Conservation (phyloP, 352 stramenopile species). For the Phytophthora multivora region DNA sequence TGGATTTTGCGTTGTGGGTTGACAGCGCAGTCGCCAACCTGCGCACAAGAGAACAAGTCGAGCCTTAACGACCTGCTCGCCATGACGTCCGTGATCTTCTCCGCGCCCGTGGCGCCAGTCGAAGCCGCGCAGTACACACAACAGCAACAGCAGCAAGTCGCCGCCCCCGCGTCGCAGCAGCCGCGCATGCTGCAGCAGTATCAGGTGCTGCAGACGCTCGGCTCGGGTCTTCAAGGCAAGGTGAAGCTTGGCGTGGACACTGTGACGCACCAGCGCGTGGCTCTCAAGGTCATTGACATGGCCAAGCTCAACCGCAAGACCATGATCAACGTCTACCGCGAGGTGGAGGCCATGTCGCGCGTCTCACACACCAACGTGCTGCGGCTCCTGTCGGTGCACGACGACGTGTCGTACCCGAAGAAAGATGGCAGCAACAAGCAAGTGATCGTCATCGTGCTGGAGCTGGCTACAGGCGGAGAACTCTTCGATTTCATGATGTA, state of each 20-base stretch:
- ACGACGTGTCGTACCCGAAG: conserved; percentile 77
- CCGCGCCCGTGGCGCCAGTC: conserved; percentile 30
- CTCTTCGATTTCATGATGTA: conserved; percentile 95
- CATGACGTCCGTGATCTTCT: conserved; percentile 40
- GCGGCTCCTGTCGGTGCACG: conserved; percentile 73
- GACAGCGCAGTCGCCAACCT: conserved; percentile 16
- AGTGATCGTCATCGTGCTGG: conserved; percentile 90
- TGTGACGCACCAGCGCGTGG: conserved; percentile 79
- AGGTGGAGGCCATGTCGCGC: conserved; percentile 91
- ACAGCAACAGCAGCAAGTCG: conserved; percentile 2
- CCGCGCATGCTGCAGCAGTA: conserved; percentile 77
- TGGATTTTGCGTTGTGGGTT: conserved; percentile 13
- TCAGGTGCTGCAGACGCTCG: conserved; percentile 80
- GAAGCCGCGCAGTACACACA: conserved; percentile 25
- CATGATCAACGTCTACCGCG: conserved; percentile 86
- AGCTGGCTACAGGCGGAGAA: conserved; percentile 87
- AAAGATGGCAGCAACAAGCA: conserved; percentile 75
- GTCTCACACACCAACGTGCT: conserved; percentile 86
- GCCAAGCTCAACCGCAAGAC: conserved; percentile 80
- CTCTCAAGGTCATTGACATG: conserved; percentile 92
- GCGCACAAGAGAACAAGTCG: conserved; percentile 14
- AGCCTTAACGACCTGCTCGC: neutral
- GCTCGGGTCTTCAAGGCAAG: conserved; percentile 82
- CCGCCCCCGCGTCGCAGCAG: conserved; percentile 5
- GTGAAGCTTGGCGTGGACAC: conserved; percentile 89